Percentiles rank a stretch among this genome's conserved stretches.
Conservation (phyloP, 2,329 filamentous ascomycete genomes). For the Aureobasidium sp. region DNA sequence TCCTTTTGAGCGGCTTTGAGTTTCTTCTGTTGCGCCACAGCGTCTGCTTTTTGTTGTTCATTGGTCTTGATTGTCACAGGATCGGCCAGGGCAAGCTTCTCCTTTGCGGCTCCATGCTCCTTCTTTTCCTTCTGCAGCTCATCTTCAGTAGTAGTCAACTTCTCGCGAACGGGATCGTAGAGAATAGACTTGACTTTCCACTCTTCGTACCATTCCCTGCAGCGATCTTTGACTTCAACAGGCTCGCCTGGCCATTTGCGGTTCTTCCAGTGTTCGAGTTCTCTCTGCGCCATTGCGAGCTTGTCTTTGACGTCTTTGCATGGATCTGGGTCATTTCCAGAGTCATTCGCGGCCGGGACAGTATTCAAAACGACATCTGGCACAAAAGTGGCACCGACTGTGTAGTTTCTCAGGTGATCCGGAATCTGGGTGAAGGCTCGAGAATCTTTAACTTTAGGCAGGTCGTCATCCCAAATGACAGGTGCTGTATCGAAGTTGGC, state of each 20-base stretch:
- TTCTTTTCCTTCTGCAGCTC: neutral
- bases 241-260: neutral
- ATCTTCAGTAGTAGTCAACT: neutral
- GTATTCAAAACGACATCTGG: too few relatives aligned
- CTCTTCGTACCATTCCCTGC: neutral
- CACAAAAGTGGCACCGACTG: neutral
- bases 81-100: neutral
- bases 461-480: too few relatives aligned
- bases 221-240: neutral
- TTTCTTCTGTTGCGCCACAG: neutral
- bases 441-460: too few relatives aligned
- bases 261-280: neutral
- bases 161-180: neutral
- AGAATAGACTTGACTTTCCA: neutral
- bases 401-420: neutral
- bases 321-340: neutral
- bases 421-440: neutral
- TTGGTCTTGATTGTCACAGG: neutral
- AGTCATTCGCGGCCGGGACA: too few relatives aligned
- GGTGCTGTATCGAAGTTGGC: too few relatives aligned
- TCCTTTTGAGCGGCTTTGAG: neutral
- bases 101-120: neutral
- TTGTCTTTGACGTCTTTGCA: neutral
- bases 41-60: neutral
- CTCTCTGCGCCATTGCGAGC: neutral